phyloP scores from a whole-genome alignment of 2,329 filamentous ascomycete species.

The Penicillium sp. region DNA sequence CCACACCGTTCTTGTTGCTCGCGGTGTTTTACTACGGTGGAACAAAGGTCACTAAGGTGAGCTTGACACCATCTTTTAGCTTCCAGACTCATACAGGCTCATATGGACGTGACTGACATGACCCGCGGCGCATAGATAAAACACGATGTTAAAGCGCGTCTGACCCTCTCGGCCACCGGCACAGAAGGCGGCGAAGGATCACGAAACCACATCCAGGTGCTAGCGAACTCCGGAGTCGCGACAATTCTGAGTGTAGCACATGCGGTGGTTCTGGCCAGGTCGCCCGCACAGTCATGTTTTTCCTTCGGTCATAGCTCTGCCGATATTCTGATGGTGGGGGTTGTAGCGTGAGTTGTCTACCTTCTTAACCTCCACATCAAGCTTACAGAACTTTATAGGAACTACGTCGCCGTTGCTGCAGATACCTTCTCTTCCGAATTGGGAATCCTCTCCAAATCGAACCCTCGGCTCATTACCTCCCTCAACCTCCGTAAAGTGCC shows the following conservation, averaged over 20 bases:
- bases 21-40: slow-evolving; percentile 82
- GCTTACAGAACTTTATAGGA: slow-evolving; percentile 36
- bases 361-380: not conserved
- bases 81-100: not conserved
- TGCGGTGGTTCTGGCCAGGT: slow-evolving; percentile 37
- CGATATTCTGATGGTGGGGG: slow-evolving; percentile 39
- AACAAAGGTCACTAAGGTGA: slow-evolving; percentile 74
- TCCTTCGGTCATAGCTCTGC: slow-evolving; percentile 28
- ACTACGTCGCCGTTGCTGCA: slow-evolving; percentile 86
- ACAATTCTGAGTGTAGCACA: slow-evolving; percentile 58
- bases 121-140: slow-evolving; percentile 60
- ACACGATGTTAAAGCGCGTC: slow-evolving; percentile 71
- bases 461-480: slow-evolving; percentile 82
- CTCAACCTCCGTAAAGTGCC: slow-evolving; percentile 71
- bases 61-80: not conserved
- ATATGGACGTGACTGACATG: slow-evolving; percentile 1
- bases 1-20: slow-evolving; percentile 79
- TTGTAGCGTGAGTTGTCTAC: slow-evolving; percentile 35
- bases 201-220: slow-evolving; percentile 78
- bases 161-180: slow-evolving; percentile 74
- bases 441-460: slow-evolving; percentile 72
- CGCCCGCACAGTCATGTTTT: slow-evolving; percentile 35
- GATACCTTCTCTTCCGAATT: slow-evolving; percentile 96
- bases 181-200: slow-evolving; percentile 70
- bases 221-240: slow-evolving; percentile 80